Evolutionary conservation across 139 green algal species (phyloP), one percentile per base, ranked within the genome.

Genomic region (Picochlorum sp.): DNA sequence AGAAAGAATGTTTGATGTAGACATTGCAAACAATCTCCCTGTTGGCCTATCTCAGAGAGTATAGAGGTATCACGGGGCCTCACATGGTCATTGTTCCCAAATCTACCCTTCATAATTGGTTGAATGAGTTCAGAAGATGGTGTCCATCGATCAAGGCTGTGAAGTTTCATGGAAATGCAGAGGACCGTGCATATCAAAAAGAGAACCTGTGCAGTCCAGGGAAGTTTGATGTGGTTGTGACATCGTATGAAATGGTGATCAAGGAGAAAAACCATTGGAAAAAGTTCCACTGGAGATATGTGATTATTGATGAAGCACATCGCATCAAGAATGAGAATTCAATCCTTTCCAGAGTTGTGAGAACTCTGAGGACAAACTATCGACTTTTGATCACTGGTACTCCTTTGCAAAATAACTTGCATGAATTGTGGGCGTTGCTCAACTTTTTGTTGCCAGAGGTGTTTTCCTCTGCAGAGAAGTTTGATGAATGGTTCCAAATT

Each of bases 271-370:
- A 85, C 66, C 75, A 89, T 69, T 92, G 97, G 76, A 89, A 87
- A 67, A 85, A 85, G 60, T 96, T 96, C 79, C 84, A 93, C 82
- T 99, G 89, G 91, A 80, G 90, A 54, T 99, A 99, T 82, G 90
- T 98, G 77, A 96, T 99, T 83, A 98, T 99, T 58, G 94, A 98
- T 67, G 94, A 99, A 74, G 94, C 94, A 46, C 94, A 99, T 70
- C 84, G 94, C 65, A 97, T 99, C 79, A 99, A 99, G 82, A 98
- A 99, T 72, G 92, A 97, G 66, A 98, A 99, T 76, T 92, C 80
- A 24, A 79, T 90, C 10, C 85, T 99, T 3, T 91, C 82, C 32
- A 81, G 76, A 79, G 87, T 87, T 15, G 86, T 98, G 46, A 82
- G 91, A 45, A 84, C 87, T 69, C 80, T 97, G 49, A 69, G 72